phyloP scores from a whole-genome alignment of 148 eudicot genomes.

The Vaccinium myrtillus region DNA sequence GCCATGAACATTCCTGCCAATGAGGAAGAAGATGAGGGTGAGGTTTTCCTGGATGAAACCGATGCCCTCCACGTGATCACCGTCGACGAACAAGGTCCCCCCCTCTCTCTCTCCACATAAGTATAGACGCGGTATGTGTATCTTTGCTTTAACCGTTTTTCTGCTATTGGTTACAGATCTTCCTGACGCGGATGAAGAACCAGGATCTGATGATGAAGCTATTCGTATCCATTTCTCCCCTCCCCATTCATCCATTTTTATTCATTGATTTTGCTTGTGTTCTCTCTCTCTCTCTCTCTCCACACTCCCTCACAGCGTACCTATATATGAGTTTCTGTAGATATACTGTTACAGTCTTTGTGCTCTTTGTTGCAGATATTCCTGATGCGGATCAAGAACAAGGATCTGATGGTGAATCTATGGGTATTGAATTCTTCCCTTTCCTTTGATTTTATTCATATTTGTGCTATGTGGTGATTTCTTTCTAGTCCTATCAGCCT shows the following conservation, averaged over 20 bases:
- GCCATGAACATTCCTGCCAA: slow-evolving; percentile 12
- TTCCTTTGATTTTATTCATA: not conserved
- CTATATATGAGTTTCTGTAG: not conserved
- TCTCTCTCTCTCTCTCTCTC: no score
- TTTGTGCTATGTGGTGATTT: not conserved
- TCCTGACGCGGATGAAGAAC: slow-evolving; percentile 40
- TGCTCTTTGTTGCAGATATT: not conserved
- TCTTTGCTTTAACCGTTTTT: not conserved
- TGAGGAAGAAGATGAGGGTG: slow-evolving; percentile 22
- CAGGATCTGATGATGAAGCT: slow-evolving; percentile 31
- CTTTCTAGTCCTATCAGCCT: not conserved
- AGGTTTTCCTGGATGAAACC: slow-evolving; percentile 24
- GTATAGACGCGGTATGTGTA: not conserved
- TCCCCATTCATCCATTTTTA: not conserved
- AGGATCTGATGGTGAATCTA: slow-evolving; percentile 3
- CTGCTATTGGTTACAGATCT: slow-evolving; percentile 29
- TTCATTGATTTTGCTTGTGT: not conserved
- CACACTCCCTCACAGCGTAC: not conserved
- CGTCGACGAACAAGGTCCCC: slow-evolving; percentile 28
- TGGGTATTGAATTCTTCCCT: not conserved
- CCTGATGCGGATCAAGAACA: not conserved
- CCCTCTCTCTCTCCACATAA: not conserved
- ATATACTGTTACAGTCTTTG: not conserved
- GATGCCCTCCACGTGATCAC: slow-evolving; percentile 23
- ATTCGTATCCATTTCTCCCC: slow-evolving; percentile 5